phyloP scores from a whole-genome alignment of 257 asterid genomes.

The Haberlea rhodopensis region DNA sequence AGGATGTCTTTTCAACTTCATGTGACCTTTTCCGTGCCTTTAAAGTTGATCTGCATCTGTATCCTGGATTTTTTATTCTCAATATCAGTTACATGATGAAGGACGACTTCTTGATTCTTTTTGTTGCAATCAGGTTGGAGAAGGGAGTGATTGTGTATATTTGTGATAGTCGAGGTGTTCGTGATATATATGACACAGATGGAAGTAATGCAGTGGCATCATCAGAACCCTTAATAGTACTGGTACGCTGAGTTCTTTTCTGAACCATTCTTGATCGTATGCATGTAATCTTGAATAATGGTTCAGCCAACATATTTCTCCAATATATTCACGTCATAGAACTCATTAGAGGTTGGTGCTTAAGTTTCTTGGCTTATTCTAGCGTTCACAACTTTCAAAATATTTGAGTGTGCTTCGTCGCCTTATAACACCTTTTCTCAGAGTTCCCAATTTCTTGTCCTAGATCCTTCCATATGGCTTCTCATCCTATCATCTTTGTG shows the following conservation, averaged over 20 bases:
- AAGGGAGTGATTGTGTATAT: slow-evolving; percentile 96
- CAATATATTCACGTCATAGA: slow-evolving; percentile 4
- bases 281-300: neutral
- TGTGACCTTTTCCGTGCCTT: neutral
- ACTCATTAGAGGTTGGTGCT: neutral
- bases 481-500: neutral
- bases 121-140: slow-evolving; percentile 64
- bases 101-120: slow-evolving; percentile 15
- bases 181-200: slow-evolving; percentile 94
- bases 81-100: neutral
- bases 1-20: neutral
- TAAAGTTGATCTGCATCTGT: slow-evolving; percentile 1
- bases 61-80: neutral
- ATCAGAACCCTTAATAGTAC: slow-evolving; percentile 85
- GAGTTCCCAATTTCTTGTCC: no score
- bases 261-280: slow-evolving; percentile 1
- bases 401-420: no score
- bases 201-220: slow-evolving; percentile 80
- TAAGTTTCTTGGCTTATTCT: neutral
- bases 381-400: neutral
- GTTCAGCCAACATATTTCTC: neutral
- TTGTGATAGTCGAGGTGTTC: slow-evolving; percentile 92
- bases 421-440: no score
- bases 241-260: slow-evolving; percentile 47
- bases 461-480: neutral